A percentile compares a stretch with the other conserved stretches of the same genome.
Evolutionary conservation across 2,329 filamentous ascomycete species (phyloP).

Genomic region (Xylariaceae sp.): DNA sequence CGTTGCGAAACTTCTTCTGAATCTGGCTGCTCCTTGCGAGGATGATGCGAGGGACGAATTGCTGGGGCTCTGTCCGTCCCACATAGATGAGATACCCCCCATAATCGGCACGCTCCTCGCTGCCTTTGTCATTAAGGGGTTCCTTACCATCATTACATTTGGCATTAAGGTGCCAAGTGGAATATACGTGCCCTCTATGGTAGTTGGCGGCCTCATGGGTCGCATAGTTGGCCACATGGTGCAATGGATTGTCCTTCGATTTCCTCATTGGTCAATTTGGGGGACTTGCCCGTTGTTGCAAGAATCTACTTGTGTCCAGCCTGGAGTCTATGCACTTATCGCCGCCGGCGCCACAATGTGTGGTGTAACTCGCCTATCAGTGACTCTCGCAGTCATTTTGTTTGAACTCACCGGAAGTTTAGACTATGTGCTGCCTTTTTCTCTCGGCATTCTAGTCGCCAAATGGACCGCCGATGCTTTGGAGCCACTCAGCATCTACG

Average conservation of each 20-base stretch:
- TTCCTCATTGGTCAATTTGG: constrained; percentile 68
- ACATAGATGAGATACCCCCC: constrained; percentile 68
- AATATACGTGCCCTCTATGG: constrained; percentile 98
- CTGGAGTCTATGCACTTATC: constrained; percentile 93
- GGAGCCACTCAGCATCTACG: constrained; percentile 92
- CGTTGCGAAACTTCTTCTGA: constrained; percentile 84
- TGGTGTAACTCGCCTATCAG: constrained; percentile 86
- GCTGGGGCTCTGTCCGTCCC: constrained; percentile 71
- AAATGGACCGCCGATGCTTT: constrained; percentile 98
- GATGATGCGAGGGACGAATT: constrained; percentile 56
- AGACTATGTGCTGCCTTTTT: constrained; percentile 93
- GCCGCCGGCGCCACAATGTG: constrained; percentile 97
- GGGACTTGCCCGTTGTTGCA: constrained; percentile 64
- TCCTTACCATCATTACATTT: constrained; percentile 86
- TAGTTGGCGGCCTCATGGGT: constrained; percentile 88
- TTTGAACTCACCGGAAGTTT: constrained; percentile 94
- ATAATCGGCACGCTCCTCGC: constrained; percentile 66
- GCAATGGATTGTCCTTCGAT: constrained; percentile 73
- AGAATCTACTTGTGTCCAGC: constrained; percentile 81
- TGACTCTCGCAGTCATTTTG: constrained; percentile 89
- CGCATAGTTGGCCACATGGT: constrained; percentile 80
- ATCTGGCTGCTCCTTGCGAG: constrained; percentile 83
- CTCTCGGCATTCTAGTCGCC: constrained; percentile 82
- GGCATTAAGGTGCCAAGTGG: constrained; percentile 95
- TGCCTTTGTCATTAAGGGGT: constrained; percentile 84